phyloP scores from a whole-genome alignment of 306 rosid genomes.

The Echinosophora koreensis region DNA sequence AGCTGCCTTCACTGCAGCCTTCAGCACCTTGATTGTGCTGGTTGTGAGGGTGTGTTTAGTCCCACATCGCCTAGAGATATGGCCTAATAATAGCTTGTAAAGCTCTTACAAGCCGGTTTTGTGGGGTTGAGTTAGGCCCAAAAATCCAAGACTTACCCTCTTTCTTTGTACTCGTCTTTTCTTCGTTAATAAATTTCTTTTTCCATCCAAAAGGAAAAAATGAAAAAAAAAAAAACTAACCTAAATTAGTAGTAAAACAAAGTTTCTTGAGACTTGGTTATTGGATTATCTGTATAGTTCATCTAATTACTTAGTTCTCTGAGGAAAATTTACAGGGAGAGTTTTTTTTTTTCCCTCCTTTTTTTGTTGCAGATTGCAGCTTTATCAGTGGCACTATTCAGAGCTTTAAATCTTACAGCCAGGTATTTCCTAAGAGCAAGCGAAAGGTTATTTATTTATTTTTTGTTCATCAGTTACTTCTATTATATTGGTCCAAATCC shows the following conservation, averaged over 20 bases:
- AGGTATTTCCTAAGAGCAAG: slow-evolving; percentile 59
- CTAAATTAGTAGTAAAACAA: slow-evolving; percentile 25
- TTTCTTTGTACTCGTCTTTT: not conserved
- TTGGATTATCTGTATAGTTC: slow-evolving; percentile 7
- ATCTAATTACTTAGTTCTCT: slow-evolving; percentile 35
- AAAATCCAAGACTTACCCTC: not conserved
- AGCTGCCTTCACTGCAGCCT: too few species aligned
- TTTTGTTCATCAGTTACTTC: slow-evolving; percentile 37
- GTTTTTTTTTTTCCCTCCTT: not conserved
- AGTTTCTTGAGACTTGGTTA: slow-evolving; percentile 35
- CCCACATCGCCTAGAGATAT: too few species aligned
- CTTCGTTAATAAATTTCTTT: not conserved
- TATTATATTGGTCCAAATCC: slow-evolving; percentile 6
- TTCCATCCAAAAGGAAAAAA: too few species aligned
- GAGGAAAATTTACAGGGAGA: slow-evolving; percentile 23
- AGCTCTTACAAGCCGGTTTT: too few species aligned
- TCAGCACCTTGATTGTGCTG: too few species aligned
- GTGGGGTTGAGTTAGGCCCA: too few species aligned
- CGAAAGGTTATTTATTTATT: slow-evolving; percentile 28
- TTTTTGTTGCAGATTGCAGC: slow-evolving; percentile 81
- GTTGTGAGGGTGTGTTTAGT: too few species aligned
- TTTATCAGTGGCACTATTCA: slow-evolving; percentile 81
- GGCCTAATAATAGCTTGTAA: too few species aligned
- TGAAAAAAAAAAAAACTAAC: not conserved
- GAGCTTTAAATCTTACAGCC: slow-evolving; percentile 84